Base-by-base conservation (phyloP, 306 rosid genomes). In the Psophocarpus tetragonolobus region DNA sequence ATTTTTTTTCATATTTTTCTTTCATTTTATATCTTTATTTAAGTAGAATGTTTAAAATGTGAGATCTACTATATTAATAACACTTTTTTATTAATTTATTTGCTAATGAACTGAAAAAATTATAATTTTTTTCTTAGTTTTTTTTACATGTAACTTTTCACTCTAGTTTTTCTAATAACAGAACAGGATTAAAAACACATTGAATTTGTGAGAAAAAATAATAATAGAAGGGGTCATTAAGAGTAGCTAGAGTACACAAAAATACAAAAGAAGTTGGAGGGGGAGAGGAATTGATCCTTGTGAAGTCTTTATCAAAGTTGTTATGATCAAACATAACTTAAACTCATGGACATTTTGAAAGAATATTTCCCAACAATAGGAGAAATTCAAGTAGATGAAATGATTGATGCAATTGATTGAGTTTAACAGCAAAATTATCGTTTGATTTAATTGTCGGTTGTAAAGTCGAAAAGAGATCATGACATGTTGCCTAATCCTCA, bases 401-500 rank as follows among this genome's bases (percentile, higher is more conserved):
- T 81, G 77, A 68, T 85, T 70, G 85, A 35, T 85, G 54, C 64
- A 73, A 68, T 62, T 41, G 50, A 83, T 54, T 71, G 75, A 70
- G 54, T 53, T 73, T 78, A 73, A 45, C 69, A 44, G 26, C 56
- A 69, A 76, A 64, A 73, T n/a, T 6, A 8, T 26, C 35, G 33
- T 29, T 45, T 32, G 8, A 18, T 65, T 74, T 27, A 24, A 51
- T 53, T 42, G 83, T 64, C 73, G 74, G 76, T 66, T 41, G 70
- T 74, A 60, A 82, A 82, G 87, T 81, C 76, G 74, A 83, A 41
- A 78, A 74, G 42, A 65, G 92, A 88, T 74, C 56, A 80, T 56
- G 88, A 84, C 87, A 66, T 62, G 71, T 74, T 62, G 84, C 87
- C 88, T 78, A 80, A 86, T 72, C 39, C 27, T 68, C 24, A 63